Evolutionary conservation across 139 green algal species (phyloP), one percentile per base, ranked within the genome.

Genomic region (Picochlorum sp.): DNA sequence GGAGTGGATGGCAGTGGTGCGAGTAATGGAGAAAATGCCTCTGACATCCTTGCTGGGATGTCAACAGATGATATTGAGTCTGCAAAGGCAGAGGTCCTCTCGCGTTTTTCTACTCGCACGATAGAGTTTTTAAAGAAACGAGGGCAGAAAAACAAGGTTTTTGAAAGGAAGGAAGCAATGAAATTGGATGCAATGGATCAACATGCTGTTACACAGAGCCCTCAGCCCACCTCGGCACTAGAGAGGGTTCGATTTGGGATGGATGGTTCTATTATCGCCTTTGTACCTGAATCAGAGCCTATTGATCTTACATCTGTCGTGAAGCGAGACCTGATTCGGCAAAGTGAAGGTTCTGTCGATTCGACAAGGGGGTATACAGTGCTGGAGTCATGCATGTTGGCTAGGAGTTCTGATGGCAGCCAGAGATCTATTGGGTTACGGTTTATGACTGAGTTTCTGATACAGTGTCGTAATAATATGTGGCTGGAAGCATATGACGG

Each of bases 371-470:
- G 20, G 6, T 34, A 23, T 13, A 20, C 51, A 15, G 21, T 59
- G 13, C 20, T 80, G 83, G 83, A 90, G 67, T 69, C 80, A 55
- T 67, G 79, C 62, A 59, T 81, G 61, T 75, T 90, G 50, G 68
- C 75, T 3, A 63, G 83, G 38, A 83, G 71, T 62, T 49, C 51
- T 4, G 58, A 83, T 60, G 62, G 73, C 7, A 60, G 70, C 26
- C 83, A 90, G 64, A 68, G 83, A 3, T 56, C 66, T 34, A 65
- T 75, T 18, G 82, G 69, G 11, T 71, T 87, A 52, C 66, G 69
- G 50, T 65, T 81, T 49, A 65, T 90, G 49, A 64, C 58, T 0
- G 72, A 68, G 4, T 47, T 90, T 47, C 63, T 85, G 50, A 45
- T 55, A n/a, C 21, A 15, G 2, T 59, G 51, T 20, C 20, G 20